These are phyloP conservation scores for Quercus phellos DNA, from an alignment of 331 rosid species.

Conservation along the genomic window DNA sequence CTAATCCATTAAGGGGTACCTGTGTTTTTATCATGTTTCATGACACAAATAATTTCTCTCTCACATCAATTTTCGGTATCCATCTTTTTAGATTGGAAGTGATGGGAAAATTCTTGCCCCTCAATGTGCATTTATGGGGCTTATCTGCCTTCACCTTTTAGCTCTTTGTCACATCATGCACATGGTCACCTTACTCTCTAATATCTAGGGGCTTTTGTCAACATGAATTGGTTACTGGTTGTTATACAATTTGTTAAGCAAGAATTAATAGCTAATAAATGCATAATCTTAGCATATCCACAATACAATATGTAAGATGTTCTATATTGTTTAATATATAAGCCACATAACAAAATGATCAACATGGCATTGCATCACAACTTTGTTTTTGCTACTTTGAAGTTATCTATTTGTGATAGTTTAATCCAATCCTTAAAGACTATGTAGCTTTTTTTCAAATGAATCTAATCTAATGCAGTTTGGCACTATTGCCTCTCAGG, in stretches of 20 bases:
- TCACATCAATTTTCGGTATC: background rate
- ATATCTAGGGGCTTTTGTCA: background rate
- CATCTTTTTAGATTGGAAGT: background rate
- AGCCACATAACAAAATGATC: background rate
- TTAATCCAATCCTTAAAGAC: background rate
- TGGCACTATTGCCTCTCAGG: background rate
- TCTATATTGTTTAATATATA: too few relatives aligned
- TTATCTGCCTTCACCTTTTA: slow-evolving; percentile 20
- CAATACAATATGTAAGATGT: background rate
- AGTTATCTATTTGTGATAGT: background rate
- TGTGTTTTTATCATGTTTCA: background rate
- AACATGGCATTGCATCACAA: background rate
- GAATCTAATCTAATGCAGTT: background rate
- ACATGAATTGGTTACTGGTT: background rate
- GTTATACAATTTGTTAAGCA: background rate
- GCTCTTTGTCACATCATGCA: slow-evolving; percentile 23
- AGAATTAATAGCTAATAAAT: background rate
- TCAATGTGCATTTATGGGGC: slow-evolving; percentile 21
- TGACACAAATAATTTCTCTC: background rate
- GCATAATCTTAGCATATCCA: background rate
- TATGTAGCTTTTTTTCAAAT: background rate
- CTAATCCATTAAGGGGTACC: background rate
- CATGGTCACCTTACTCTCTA: background rate
- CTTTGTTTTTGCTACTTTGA: background rate
- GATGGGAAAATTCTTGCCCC: background rate